These are phyloP conservation scores for Incumbomyces lentus DNA, from an alignment of 2,329 filamentous ascomycete species.

Conservation along the genomic window DNA sequence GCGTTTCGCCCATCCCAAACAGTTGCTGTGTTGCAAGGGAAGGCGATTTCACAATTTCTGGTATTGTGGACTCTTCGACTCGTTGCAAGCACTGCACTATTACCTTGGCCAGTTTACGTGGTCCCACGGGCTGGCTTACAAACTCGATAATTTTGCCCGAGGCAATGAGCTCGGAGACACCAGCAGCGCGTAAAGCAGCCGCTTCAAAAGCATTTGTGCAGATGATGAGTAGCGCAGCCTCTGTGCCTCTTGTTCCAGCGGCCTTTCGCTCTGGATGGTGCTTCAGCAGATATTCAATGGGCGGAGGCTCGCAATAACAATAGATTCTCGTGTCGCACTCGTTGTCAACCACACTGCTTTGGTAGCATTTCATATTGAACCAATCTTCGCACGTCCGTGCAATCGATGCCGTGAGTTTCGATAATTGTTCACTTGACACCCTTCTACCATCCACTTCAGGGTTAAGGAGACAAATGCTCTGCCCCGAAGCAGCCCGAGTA, in stretches of 20 bases:
- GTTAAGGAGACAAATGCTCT: slow-evolving; percentile 5
- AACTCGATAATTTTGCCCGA: slow-evolving; percentile 26
- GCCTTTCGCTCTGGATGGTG: slow-evolving; percentile 23
- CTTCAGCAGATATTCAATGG: slow-evolving; percentile 29
- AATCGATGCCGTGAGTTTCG: slow-evolving; percentile 5
- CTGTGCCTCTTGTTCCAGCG: slow-evolving; percentile 1
- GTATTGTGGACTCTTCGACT: neutral
- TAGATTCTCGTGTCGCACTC: slow-evolving; percentile 12
- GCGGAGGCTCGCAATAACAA: slow-evolving; percentile 19
- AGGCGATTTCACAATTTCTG: neutral
- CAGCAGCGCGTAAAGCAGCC: slow-evolving; percentile 14
- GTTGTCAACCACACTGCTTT: slow-evolving; percentile 9
- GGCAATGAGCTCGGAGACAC: neutral
- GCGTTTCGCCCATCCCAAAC: neutral
- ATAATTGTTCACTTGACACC: neutral
- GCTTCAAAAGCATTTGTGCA: slow-evolving; percentile 30
- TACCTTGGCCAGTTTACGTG: slow-evolving; percentile 31
- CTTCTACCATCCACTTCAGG: neutral
- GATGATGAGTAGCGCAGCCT: slow-evolving; percentile 28
- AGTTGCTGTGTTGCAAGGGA: neutral
- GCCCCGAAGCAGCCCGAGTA: neutral
- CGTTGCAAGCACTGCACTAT: slow-evolving; percentile 21
- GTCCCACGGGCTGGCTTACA: slow-evolving; percentile 31
- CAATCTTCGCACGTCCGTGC: slow-evolving; percentile 4
- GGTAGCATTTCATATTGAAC: slow-evolving; percentile 2